Conservation (phyloP, 768 basidiomycete genomes). For the Heimioporus sp. region DNA sequence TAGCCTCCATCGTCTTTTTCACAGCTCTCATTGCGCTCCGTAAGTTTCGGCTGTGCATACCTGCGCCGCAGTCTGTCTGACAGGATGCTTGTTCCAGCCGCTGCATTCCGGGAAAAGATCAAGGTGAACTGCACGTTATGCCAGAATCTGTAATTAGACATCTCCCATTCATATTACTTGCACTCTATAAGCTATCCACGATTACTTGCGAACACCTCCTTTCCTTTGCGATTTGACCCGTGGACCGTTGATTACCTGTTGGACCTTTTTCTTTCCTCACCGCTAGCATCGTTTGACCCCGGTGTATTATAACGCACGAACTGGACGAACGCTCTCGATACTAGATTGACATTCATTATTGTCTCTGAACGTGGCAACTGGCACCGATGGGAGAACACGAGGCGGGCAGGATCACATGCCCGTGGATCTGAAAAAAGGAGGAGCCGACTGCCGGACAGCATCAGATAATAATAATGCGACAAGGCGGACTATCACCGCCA, state of each 20-base stretch:
- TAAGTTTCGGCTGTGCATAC: constrained; percentile 41
- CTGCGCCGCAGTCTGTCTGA: constrained; percentile 7
- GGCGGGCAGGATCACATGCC: not conserved
- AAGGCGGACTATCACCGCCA: constrained; percentile 7
- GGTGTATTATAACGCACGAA: constrained; percentile 22
- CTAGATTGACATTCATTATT: not conserved
- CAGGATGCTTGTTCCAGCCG: constrained; percentile 39
- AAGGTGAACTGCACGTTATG: constrained; percentile 66
- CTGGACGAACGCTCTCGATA: constrained; percentile 8
- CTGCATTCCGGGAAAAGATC: constrained; percentile 57
- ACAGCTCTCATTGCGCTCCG: constrained; percentile 75
- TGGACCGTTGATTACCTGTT: constrained; percentile 10
- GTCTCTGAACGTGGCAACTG: no score
- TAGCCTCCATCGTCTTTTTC: constrained; percentile 65
- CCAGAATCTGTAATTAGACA: constrained; percentile 56
- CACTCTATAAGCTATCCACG: constrained; percentile 30
- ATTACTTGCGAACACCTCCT: constrained; percentile 12
- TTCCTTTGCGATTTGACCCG: not conserved
- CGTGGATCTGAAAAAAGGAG: no score
- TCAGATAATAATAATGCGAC: no score
- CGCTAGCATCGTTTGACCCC: constrained; percentile 9
- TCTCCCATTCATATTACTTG: constrained; percentile 22
- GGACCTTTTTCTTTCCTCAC: constrained; percentile 10
- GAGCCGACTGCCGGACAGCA: no score
- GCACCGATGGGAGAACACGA: no score